Evolutionary conservation across 257 asterid species (phyloP).

Genomic region (Asclepias syriaca): DNA sequence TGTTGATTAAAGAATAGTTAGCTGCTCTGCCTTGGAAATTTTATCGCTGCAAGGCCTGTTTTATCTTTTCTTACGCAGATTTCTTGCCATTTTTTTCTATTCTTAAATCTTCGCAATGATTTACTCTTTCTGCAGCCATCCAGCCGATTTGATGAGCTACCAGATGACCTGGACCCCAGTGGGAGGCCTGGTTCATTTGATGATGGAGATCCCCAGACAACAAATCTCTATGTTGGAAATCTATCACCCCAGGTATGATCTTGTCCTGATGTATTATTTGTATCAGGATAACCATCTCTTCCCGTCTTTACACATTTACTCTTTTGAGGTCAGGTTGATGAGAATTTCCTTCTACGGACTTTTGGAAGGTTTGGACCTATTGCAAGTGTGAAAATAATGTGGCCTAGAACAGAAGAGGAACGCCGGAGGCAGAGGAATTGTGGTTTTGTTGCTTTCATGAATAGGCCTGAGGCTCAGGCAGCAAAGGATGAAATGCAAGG

Average conservation of each 20-base stretch:
- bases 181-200: slow-evolving; percentile 91
- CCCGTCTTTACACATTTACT: not conserved
- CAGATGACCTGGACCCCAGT: slow-evolving; percentile 84
- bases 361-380: slow-evolving; percentile 98
- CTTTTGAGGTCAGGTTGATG: slow-evolving; percentile 60
- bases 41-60: not conserved
- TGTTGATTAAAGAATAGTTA: not conserved
- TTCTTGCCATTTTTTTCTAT: not conserved
- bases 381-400: slow-evolving; percentile 96
- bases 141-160: slow-evolving; percentile 89
- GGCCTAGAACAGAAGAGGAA: slow-evolving; percentile 99
- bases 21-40: not conserved
- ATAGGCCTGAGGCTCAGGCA: slow-evolving; percentile 88
- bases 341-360: slow-evolving; percentile 85
- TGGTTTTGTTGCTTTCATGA: slow-evolving; percentile 97
- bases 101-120: slow-evolving; percentile 12
- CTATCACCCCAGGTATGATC: slow-evolving; percentile 74
- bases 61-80: not conserved
- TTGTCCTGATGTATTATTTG: not conserved
- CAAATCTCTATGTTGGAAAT: slow-evolving; percentile 91
- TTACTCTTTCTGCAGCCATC: slow-evolving; percentile 49
- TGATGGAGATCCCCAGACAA: slow-evolving; percentile 94
- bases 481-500: slow-evolving; percentile 99
- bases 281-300: not conserved
- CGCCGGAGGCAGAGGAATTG: slow-evolving; percentile 79